phyloP scores from a whole-genome alignment of 2,329 filamentous ascomycete species.

The Neurospora sp. region DNA sequence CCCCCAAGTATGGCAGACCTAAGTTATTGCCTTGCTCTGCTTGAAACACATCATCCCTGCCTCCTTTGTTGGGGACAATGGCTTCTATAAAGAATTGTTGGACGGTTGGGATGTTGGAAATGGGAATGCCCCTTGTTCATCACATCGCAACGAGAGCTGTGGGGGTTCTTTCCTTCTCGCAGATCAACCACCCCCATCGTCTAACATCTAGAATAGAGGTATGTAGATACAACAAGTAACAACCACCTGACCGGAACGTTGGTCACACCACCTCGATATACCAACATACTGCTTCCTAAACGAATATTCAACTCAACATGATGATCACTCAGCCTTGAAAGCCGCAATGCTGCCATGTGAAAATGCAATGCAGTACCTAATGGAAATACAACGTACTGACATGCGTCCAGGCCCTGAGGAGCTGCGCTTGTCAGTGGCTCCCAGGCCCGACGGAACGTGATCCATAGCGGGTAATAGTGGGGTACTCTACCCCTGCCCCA shows the following conservation, averaged over 20 bases:
- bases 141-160: not conserved
- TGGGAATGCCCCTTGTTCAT: not conserved
- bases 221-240: not conserved
- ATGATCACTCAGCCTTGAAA: not conserved
- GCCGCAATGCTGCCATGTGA: not conserved
- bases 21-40: not conserved
- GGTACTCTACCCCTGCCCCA: not conserved
- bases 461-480: constrained; percentile 4
- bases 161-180: not conserved
- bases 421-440: not conserved
- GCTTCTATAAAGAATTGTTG: not conserved
- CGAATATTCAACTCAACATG: not conserved
- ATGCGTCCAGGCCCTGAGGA: not conserved
- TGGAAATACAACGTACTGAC: not conserved
- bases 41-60: not conserved
- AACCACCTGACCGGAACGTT: not conserved
- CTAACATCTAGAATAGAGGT: not conserved
- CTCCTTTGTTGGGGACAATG: not conserved
- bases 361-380: not conserved
- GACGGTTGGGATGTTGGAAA: not conserved
- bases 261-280: not conserved
- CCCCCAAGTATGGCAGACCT: not conserved
- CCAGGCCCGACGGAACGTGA: not conserved
- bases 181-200: not conserved
- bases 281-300: not conserved